These are phyloP conservation scores for Lactarius indigo DNA, from an alignment of 768 basidiomycete genomes.

Conservation along the genomic window DNA sequence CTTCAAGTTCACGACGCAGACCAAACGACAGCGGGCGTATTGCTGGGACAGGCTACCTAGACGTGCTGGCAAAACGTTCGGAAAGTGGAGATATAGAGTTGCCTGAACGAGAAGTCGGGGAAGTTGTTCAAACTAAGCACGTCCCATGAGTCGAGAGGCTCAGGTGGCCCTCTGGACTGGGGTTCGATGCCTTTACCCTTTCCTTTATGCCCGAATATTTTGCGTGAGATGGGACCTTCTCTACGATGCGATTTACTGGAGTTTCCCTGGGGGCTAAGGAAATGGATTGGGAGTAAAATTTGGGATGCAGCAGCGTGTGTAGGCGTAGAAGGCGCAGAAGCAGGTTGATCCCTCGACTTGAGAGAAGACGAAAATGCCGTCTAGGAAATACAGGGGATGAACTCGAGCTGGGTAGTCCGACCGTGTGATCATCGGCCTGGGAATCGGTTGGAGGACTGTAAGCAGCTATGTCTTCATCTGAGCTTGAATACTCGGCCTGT, in stretches of 20 bases:
- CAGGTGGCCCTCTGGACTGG: conserved; percentile 6
- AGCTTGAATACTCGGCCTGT: conserved; percentile 24
- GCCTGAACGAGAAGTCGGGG: neutral
- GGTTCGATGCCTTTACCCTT: conserved; percentile 17
- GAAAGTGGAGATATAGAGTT: neutral
- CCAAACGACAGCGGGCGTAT: neutral
- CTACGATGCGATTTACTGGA: conserved; percentile 19
- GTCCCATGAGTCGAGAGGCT: conserved; percentile 24
- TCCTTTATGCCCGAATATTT: conserved; percentile 23
- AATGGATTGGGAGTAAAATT: conserved; percentile 21
- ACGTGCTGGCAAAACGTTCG: neutral
- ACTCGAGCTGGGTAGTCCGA: conserved; percentile 3
- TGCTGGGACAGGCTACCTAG: neutral
- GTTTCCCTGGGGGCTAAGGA: conserved; percentile 17
- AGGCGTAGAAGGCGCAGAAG: conserved; percentile 25
- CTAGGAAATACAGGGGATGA: conserved; percentile 17
- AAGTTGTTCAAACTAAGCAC: conserved; percentile 20
- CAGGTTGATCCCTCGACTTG: conserved; percentile 22
- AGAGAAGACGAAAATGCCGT: conserved; percentile 22
- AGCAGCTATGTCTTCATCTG: conserved; percentile 13
- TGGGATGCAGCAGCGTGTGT: conserved; percentile 23
- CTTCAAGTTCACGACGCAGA: conserved; percentile 4
- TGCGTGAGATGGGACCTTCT: conserved; percentile 20
- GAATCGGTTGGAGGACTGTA: conserved; percentile 23
- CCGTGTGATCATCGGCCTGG: neutral